Percentiles rank a stretch among this genome's conserved stretches.
Evolutionary conservation across 495 filamentous ascomycete genomes (phyloP).

Genomic region (Neohortaea acidophila): DNA sequence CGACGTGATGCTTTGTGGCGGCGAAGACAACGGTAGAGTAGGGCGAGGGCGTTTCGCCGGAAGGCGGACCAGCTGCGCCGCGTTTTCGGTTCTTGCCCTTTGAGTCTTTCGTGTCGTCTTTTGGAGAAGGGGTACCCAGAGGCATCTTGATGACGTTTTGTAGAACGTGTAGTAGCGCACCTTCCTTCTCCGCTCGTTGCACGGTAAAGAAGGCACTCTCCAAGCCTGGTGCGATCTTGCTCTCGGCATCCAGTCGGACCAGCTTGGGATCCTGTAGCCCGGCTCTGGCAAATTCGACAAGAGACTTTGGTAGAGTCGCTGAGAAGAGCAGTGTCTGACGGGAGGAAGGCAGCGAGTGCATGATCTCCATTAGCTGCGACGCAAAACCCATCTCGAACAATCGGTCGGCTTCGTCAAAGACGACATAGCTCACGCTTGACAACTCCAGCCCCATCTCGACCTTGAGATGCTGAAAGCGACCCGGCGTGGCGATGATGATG

Average conservation of each 20-base stretch:
- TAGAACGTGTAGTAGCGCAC: constrained; percentile 72
- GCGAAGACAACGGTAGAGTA: constrained; percentile 89
- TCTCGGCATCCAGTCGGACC: constrained; percentile 80
- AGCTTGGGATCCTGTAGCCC: constrained; percentile 80
- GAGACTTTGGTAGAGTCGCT: constrained; percentile 77
- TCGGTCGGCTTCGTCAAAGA: constrained; percentile 93
- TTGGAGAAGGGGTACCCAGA: constrained; percentile 47
- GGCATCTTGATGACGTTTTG: constrained; percentile 90
- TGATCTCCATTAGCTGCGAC: constrained; percentile 79
- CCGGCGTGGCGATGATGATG: constrained; percentile 90
- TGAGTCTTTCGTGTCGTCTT: constrained; percentile 25
- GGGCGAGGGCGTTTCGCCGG: constrained; percentile 45
- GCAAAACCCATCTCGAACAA: constrained; percentile 98
- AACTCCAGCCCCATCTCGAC: constrained; percentile 89
- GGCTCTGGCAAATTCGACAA: constrained; percentile 90
- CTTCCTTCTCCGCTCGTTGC: constrained; percentile 85
- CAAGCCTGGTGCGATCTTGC: constrained; percentile 87
- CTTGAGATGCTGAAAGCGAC: constrained; percentile 86
- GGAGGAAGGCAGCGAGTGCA: constrained; percentile 66
- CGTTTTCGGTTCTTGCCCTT: constrained; percentile 37
- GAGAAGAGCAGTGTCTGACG: constrained; percentile 90
- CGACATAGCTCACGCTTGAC: constrained; percentile 72
- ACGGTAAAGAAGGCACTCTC: constrained; percentile 87
- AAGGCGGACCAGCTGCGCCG: constrained; percentile 30
- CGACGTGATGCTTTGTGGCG: constrained; percentile 95